Conservation (phyloP, 2,329 filamentous ascomycete species). For the Aspergillus brunneoviolaceus region DNA sequence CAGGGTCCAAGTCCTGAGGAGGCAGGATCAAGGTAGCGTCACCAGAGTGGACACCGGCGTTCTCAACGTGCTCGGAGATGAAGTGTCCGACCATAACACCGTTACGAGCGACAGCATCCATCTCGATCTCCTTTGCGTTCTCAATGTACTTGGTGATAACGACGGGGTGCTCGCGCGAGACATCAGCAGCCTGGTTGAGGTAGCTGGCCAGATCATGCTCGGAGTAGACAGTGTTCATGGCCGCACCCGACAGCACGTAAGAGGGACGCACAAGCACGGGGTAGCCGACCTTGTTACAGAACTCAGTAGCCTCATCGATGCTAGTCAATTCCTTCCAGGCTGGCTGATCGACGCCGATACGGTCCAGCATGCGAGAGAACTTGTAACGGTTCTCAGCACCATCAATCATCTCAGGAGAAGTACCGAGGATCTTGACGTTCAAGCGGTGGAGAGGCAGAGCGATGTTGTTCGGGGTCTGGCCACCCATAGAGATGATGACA, state of each 20-base stretch:
- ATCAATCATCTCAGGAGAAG: conserved; percentile 98
- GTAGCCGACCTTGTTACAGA: conserved; percentile 86
- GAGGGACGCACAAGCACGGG: conserved; percentile 93
- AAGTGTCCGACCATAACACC: conserved; percentile 92
- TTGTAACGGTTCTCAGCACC: conserved; percentile 97
- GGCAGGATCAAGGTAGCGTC: conserved; percentile 94
- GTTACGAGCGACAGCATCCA: conserved; percentile 93
- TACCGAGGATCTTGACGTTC: conserved; percentile 90
- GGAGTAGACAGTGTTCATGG: conserved; percentile 99
- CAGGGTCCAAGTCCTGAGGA: conserved; percentile 85
- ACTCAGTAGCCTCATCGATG: conserved; percentile 82
- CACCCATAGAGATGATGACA: conserved; percentile 92
- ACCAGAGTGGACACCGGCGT: conserved; percentile 96
- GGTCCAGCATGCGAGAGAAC: conserved; percentile 96
- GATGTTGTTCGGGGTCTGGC: conserved; percentile 97
- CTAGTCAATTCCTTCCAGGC: conserved; percentile 97
- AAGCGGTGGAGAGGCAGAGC: conserved; percentile 82
- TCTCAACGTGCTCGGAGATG: conserved; percentile 98
- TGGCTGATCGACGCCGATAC: conserved; percentile 91
- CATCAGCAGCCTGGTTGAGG: conserved; percentile 84
- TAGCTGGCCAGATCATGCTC: conserved; percentile 88
- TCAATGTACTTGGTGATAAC: conserved; percentile 99
- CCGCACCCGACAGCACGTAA: conserved; percentile 93
- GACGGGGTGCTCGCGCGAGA: conserved; percentile 92
- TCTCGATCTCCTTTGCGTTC: conserved; percentile 98